A percentile compares a stretch with the other conserved stretches of the same genome.
Evolutionary conservation across 345 rosid species (phyloP).

Genomic region (Lagerstroemia speciosa): DNA sequence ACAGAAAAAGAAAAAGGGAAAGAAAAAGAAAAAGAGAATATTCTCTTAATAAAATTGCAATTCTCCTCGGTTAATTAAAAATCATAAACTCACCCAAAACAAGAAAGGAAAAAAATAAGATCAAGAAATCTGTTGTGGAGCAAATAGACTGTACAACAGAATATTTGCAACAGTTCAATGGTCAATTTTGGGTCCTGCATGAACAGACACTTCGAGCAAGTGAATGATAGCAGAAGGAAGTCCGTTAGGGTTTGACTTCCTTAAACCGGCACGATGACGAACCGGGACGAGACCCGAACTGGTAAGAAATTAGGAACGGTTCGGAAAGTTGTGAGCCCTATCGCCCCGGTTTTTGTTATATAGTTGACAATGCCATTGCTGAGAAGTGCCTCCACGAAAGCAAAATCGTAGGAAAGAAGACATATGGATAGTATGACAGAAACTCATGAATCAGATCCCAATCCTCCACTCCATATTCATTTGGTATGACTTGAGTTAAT

Average conservation of each 20-base stretch:
- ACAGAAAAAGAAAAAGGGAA: no score
- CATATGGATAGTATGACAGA: no score
- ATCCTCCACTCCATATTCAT: no score
- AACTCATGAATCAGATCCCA: no score
- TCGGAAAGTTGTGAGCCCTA: neutral
- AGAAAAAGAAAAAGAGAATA: no score
- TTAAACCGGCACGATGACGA: conserved; percentile 1
- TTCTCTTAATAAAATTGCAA: no score
- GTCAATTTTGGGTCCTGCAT: conserved; percentile 19
- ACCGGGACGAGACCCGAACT: neutral
- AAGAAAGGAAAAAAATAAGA: no score
- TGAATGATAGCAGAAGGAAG: conserved; percentile 23
- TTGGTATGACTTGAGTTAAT: no score
- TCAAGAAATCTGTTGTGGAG: neutral
- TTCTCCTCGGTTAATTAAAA: no score
- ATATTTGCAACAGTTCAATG: conserved; percentile 18
- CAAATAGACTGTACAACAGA: conserved; percentile 1
- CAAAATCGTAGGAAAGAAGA: no score
- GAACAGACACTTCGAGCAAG: neutral
- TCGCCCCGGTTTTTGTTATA: neutral
- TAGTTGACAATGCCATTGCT: neutral
- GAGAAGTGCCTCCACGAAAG: neutral
- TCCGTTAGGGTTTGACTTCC: conserved; percentile 35
- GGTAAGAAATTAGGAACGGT: conserved; percentile 1
- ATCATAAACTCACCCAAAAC: no score